Evolutionary conservation across 192 early-diverging fungal genomes (phyloP), one percentile per base, ranked within the genome.

Genomic region (Chytriomyces sp.): DNA sequence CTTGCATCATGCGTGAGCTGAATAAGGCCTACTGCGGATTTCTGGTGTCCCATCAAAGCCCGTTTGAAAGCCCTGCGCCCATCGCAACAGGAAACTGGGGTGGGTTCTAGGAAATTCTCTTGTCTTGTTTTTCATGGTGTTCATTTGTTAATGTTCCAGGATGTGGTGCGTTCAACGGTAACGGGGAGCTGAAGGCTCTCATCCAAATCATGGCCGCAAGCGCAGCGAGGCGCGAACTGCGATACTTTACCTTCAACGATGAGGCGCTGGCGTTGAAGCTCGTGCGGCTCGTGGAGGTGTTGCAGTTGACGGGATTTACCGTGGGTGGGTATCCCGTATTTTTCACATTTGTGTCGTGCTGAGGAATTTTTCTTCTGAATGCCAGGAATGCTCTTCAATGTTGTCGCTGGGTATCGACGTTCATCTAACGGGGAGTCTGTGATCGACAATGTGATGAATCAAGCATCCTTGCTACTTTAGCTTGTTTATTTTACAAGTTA

Each of bases 141-240:
- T n/a, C n/a, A n/a, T n/a, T 30, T 10, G 37, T 44, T 44, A 33
- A 2, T 14, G 26, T 26, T 57, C 39, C 19, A 77, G 83, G 83
- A n/a, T 85, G 84, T 53, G 84, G 84, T 6, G 84, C 82, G 0
- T 85, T 85, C 71, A 65, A 71, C 44, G 84, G 84, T 3, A 76
- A 85, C 59, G 36, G 52, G 14, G 68, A 85, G 54, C 61, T 83
- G 12, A 85, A 85, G 60, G 41, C 72, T 14, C 28, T 84, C 28
- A 80, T 85, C 19, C 84, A 85, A 72, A 19, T 79, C 7, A 64
- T 85, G 22, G 82, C 84, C 14, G 77, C 80, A 5, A 26, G 72
- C 2, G 77, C 66, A 4, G 80, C 66, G n/a, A 34, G 49, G 8
- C 69, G 78, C 19, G 33, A 78, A 12, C 49, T 84, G 25, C 26